A percentile compares a stretch with the other conserved stretches of the same genome.
Conservation (phyloP, 192 early-diverging fungal genomes). For the Diversispora epigaea region DNA sequence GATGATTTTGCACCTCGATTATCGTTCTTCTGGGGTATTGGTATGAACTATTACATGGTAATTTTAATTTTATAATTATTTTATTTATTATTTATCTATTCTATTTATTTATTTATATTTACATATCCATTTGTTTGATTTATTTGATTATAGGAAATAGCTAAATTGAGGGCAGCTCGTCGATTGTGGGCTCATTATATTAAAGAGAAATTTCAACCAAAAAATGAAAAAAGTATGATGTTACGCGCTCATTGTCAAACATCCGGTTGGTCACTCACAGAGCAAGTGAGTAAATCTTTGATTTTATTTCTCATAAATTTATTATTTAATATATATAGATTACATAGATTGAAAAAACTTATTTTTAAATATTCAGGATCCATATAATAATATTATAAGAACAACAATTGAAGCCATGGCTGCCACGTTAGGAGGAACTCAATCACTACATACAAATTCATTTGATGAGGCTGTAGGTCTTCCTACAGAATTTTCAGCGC, state of each 20-base stretch:
- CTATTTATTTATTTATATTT: background rate
- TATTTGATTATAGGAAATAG: conserved; percentile 61
- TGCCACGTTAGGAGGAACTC: conserved; percentile 86
- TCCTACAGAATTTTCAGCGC: conserved; percentile 79
- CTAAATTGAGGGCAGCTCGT: conserved; percentile 84
- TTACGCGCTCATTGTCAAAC: conserved; percentile 90
- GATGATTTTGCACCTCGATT: conserved; percentile 87
- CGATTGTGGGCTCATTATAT: conserved; percentile 81
- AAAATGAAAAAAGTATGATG: conserved; percentile 74
- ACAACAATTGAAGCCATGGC: conserved; percentile 91
- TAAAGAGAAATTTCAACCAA: conserved; percentile 82
- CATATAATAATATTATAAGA: conserved; percentile 87
- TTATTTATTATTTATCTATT: background rate
- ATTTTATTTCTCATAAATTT: background rate
- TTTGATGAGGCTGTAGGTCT: conserved; percentile 88
- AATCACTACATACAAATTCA: conserved; percentile 91
- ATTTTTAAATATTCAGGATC: conserved; percentile 56
- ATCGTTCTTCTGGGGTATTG: conserved; percentile 91
- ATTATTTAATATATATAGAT: background rate
- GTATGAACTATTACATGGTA: conserved; percentile 94
- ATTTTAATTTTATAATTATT: background rate
- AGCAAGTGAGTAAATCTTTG: conserved; percentile 55
- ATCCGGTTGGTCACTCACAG: conserved; percentile 88
- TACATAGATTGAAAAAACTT: no score
- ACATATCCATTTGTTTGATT: background rate